A percentile compares a stretch with the other conserved stretches of the same genome.
Conservation (phyloP, 345 rosid genomes). For the Pugionium dolabratum region DNA sequence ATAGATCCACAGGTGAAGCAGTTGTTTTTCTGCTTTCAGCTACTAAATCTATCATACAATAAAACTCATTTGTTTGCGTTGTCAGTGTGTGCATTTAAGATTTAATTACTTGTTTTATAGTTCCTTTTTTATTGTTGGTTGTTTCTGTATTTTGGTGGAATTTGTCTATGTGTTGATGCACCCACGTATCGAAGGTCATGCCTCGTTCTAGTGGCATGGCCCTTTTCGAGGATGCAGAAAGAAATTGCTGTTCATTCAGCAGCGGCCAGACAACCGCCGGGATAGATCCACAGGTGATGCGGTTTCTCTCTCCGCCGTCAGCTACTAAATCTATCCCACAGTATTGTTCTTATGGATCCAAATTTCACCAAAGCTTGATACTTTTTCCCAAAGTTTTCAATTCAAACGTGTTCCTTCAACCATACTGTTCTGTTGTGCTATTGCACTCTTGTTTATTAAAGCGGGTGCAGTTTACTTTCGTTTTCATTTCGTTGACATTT, state of each 20-base stretch:
- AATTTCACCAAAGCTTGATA: too few species aligned
- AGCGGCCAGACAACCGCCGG: slow-evolving; percentile 44
- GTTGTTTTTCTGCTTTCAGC: slow-evolving; percentile 7
- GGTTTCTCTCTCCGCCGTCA: background rate
- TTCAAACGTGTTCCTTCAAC: too few species aligned
- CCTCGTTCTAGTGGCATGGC: background rate
- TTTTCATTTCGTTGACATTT: too few species aligned
- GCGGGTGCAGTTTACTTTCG: too few species aligned
- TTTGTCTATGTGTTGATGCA: too few species aligned
- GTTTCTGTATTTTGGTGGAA: too few species aligned
- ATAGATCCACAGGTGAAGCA: slow-evolving; percentile 37
- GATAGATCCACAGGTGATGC: slow-evolving; percentile 38
- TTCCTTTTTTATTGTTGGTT: too few species aligned
- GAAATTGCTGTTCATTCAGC: slow-evolving; percentile 21
- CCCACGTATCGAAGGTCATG: background rate
- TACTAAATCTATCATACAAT: slow-evolving; percentile 39
- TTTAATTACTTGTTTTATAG: too few species aligned
- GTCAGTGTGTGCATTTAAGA: too few species aligned
- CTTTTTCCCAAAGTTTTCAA: too few species aligned
- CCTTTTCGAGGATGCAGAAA: background rate
- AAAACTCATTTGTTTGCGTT: background rate
- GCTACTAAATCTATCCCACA: slow-evolving; percentile 40
- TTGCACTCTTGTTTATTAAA: too few species aligned
- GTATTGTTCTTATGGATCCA: background rate
- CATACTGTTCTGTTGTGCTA: too few species aligned